Evolutionary conservation across 1,284 basidiomycete species (phyloP), one percentile per base, ranked within the genome.

Genomic region (Cutaneotrichosporon spelunceum): DNA sequence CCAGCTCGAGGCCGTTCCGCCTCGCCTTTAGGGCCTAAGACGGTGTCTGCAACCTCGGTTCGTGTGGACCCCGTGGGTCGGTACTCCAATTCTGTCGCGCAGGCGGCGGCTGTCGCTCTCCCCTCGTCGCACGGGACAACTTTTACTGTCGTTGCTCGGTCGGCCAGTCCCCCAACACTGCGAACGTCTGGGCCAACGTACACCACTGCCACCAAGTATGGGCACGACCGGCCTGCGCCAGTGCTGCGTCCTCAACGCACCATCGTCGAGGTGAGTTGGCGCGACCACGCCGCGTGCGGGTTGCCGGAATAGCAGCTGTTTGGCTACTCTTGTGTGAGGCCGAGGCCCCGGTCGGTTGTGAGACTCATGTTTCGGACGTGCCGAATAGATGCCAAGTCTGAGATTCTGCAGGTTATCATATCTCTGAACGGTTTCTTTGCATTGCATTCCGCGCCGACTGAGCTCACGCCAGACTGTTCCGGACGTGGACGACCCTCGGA

Each of bases 221-320:
- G 52, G 14, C 23, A 36, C 52, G 52, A 53, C 52, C 52, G 52
- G 48, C 13, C 52, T 16, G 14, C 29, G n/a, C 21, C 33, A 13
- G 13, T 34, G 4, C 19, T 33, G 14, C 34, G 52, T 10, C 34
- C 50, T 14, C 13, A 14, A 3, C 48, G 48, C 26, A 49, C 27
- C 2, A 27, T 29, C 14, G 23, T 48, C 23, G 23, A 48, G 21
- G 45, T 24, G 23, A 48, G 45, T 48, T 16, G 19, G 42, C 30
- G 30, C 30, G 30, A 33, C 30, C 13, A 11, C 4, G 30, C 30
- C 8, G 30, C 13, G 13, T 33, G 30, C 8, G 30, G 8, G 30
- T 33, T 33, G 30, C 30, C 30, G 1, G 30, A 33, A 11, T 33
- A 4, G 8, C 30, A 33, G 30, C 30, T 7, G 8, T 11, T 33